Evolutionary conservation across 176 grass and related monocot species (phyloP).

Genomic region (Carex myosuroides): DNA sequence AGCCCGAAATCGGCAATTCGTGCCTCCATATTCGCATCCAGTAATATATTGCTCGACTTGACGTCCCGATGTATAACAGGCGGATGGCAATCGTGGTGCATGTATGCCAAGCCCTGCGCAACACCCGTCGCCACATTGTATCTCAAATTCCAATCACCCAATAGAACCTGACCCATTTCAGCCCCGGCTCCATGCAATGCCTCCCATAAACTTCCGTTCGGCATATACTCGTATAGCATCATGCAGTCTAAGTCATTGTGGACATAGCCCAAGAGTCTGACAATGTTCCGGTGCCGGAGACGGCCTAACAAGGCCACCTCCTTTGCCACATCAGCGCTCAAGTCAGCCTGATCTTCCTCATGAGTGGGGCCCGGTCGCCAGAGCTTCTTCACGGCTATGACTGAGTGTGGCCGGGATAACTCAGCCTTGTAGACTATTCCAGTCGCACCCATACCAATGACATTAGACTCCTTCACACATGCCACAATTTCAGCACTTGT

Average conservation of each 20-base stretch:
- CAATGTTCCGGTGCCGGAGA: constrained; percentile 91
- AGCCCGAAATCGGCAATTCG: constrained; percentile 88
- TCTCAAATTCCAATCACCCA: constrained; percentile 65
- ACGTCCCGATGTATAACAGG: constrained; percentile 89
- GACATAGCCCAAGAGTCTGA: constrained; percentile 73
- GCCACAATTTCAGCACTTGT: constrained; percentile 64
- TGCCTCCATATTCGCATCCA: constrained; percentile 69
- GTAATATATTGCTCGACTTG: constrained; percentile 93
- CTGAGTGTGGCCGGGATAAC: constrained; percentile 36
- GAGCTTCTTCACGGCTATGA: constrained; percentile 91
- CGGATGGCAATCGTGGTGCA: constrained; percentile 95
- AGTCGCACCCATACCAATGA: constrained; percentile 84
- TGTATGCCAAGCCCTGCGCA: constrained; percentile 76
- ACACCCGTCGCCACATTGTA: constrained; percentile 80
- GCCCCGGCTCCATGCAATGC: constrained; percentile 52
- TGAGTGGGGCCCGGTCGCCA: constrained; percentile 33
- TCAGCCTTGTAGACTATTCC: constrained; percentile 89
- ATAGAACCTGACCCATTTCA: constrained; percentile 30
- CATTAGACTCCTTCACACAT: constrained; percentile 92
- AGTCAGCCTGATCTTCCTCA: neutral
- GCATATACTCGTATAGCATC: constrained; percentile 99
- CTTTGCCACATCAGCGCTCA: constrained; percentile 44
- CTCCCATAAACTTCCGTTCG: constrained; percentile 90
- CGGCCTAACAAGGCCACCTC: constrained; percentile 66
- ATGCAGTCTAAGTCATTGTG: constrained; percentile 67